Evolutionary conservation across 2,329 filamentous ascomycete species (phyloP).

Genomic region (Talaromyces sp.): DNA sequence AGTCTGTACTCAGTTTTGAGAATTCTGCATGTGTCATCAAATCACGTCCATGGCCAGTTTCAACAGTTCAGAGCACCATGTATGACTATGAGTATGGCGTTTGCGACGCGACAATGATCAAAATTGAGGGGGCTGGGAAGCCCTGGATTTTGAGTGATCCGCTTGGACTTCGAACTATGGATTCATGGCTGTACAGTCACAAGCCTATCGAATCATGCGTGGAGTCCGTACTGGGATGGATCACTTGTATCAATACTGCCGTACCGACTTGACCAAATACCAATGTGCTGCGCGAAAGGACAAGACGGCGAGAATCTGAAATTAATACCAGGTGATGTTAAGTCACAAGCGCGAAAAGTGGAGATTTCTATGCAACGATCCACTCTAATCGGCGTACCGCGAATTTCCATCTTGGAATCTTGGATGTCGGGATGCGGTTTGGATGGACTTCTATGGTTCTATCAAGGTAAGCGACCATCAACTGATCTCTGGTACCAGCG

Average conservation of each 20-base stretch:
- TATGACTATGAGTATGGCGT: neutral
- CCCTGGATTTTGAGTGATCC: neutral
- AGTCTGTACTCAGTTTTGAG: neutral
- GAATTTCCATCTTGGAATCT: neutral
- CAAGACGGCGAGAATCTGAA: neutral
- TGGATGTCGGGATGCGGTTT: neutral
- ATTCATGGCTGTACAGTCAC: neutral
- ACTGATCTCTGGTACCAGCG: neutral
- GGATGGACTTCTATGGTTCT: neutral
- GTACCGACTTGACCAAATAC: neutral
- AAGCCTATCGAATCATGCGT: neutral
- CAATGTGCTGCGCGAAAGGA: neutral
- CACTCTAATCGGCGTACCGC: neutral
- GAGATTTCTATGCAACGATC: neutral
- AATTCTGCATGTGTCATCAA: neutral
- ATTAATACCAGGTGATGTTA: slow-evolving; percentile 5
- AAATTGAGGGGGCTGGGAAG: slow-evolving; percentile 13
- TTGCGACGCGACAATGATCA: neutral
- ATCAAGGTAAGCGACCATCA: neutral
- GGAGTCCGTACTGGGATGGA: neutral
- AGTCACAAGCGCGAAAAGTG: slow-evolving; percentile 6
- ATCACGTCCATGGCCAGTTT: neutral
- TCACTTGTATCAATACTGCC: neutral
- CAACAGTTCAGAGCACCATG: neutral
- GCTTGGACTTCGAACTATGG: neutral